A percentile compares a stretch with the other conserved stretches of the same genome.
These are phyloP conservation scores for Albophoma yamanashiensis DNA, from an alignment of 2,329 filamentous ascomycete species.

Conservation along the genomic window DNA sequence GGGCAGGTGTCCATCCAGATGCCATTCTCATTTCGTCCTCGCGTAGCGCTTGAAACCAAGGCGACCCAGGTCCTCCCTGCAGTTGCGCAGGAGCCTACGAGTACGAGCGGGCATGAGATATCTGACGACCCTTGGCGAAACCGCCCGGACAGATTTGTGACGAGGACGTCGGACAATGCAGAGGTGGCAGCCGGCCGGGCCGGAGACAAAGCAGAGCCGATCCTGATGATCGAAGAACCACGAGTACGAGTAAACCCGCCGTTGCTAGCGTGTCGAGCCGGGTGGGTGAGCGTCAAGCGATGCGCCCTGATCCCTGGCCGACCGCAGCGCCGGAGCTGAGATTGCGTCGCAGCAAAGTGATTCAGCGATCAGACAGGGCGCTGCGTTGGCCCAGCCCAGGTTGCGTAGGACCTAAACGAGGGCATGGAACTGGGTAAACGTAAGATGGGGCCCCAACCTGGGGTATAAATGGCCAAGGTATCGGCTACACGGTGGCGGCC, in stretches of 20 bases:
- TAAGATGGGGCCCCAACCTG: background rate
- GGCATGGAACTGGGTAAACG: background rate
- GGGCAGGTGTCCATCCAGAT: background rate
- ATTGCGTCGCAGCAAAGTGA: background rate
- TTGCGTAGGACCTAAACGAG: background rate
- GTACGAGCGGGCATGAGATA: background rate
- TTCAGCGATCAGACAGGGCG: background rate
- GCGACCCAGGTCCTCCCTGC: background rate
- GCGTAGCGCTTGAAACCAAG: background rate
- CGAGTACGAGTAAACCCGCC: background rate
- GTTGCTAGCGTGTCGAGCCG: background rate
- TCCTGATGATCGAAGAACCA: background rate
- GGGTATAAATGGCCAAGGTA: background rate
- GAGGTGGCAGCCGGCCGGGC: background rate
- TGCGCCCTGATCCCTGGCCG: background rate
- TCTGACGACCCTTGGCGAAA: background rate
- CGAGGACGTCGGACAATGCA: background rate
- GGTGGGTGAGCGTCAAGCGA: background rate
- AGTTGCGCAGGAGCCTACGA: background rate
- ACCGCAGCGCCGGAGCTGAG: background rate
- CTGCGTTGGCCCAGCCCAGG: background rate
- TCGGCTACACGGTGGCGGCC: background rate
- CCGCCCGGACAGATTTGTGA: background rate
- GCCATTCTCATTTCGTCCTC: background rate
- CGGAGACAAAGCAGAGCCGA: background rate